Conservation (phyloP, 306 rosid genomes). For the Dryas alaskensis region DNA sequence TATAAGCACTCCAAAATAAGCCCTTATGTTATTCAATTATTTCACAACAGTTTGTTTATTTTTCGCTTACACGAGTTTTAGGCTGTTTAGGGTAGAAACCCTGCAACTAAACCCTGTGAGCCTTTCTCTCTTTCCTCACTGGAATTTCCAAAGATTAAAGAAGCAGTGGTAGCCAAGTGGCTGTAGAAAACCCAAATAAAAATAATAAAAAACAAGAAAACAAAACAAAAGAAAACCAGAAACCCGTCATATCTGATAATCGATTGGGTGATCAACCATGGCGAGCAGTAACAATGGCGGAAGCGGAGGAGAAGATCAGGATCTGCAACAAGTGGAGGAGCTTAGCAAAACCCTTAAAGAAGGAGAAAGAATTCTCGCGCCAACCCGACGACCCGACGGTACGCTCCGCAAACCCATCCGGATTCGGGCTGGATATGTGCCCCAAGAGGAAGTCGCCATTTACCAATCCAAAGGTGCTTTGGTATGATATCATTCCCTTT, state of each 20-base stretch:
- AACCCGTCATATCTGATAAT: neutral
- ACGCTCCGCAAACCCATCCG: constrained; percentile 78
- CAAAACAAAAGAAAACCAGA: neutral
- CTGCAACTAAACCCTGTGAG: no score
- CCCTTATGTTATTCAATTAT: no score
- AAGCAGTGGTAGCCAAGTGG: no score
- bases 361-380: constrained; percentile 78
- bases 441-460: constrained; percentile 89
- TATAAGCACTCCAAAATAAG: no score
- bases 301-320: constrained; percentile 34
- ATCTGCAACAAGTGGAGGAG: constrained; percentile 32
- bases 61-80: no score
- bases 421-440: constrained; percentile 78
- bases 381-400: constrained; percentile 89
- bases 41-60: no score
- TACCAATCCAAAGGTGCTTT: constrained; percentile 73
- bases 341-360: constrained; percentile 64
- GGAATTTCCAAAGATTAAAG: no score
- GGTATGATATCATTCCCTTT: constrained; percentile 33
- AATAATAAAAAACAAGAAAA: neutral
- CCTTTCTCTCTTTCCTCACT: no score
- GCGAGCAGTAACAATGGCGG: constrained; percentile 38
- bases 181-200: no score
- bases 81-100: no score
- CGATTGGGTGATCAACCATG: constrained; percentile 30